phyloP scores from a whole-genome alignment of 2,329 filamentous ascomycete species.

The Colletotrichum sp. region DNA sequence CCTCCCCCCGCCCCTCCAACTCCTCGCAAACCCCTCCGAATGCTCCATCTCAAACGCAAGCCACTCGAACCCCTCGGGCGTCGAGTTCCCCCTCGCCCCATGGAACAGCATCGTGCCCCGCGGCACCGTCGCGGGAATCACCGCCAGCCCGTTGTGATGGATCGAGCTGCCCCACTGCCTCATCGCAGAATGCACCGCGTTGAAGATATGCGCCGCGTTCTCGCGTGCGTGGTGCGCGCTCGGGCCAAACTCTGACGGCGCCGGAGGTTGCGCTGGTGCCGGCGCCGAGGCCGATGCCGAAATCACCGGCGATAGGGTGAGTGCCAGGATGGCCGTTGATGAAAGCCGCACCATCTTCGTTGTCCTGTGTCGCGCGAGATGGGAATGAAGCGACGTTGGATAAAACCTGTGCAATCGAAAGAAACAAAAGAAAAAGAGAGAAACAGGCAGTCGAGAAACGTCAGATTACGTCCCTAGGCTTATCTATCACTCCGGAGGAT shows the following conservation, averaged over 20 bases:
- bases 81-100: slow-evolving; percentile 51
- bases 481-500: background rate
- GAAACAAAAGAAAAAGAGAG: background rate
- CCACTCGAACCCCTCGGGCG: slow-evolving; percentile 67
- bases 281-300: slow-evolving; percentile 4
- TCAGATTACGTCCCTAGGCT: background rate
- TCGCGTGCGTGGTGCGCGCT: slow-evolving; percentile 40
- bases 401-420: background rate
- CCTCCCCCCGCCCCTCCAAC: background rate
- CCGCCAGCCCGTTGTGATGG: slow-evolving; percentile 77
- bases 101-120: slow-evolving; percentile 72
- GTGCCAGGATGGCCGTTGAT: background rate
- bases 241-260: slow-evolving; percentile 26
- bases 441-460: background rate
- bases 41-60: slow-evolving; percentile 81
- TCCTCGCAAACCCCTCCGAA: slow-evolving; percentile 65
- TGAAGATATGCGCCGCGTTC: slow-evolving; percentile 73
- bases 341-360: background rate
- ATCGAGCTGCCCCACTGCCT: slow-evolving; percentile 77
- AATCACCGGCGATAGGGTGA: background rate
- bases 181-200: slow-evolving; percentile 73
- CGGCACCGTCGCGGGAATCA: slow-evolving; percentile 71
- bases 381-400: background rate
- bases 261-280: background rate
- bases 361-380: background rate